Evolutionary conservation across 495 filamentous ascomycete genomes (phyloP).

Genomic region (Terfezia boudieri): DNA sequence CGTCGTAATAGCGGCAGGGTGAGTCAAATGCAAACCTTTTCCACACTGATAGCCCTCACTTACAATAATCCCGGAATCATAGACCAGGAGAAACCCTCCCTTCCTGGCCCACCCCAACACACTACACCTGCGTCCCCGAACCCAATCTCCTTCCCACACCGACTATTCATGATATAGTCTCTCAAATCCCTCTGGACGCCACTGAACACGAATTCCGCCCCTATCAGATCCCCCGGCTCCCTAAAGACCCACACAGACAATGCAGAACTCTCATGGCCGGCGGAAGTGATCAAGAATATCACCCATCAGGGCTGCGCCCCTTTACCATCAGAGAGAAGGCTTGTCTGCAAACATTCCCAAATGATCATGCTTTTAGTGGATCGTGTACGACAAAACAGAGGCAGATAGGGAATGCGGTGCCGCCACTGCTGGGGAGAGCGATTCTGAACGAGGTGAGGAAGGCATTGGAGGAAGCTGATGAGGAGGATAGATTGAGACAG

Average conservation of each 20-base stretch:
- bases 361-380: slow-evolving; percentile 35
- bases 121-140: slow-evolving; percentile 22
- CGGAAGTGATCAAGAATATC: slow-evolving; percentile 42
- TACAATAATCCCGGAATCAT: neutral
- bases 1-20: slow-evolving; percentile 62
- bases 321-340: slow-evolving; percentile 58
- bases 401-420: slow-evolving; percentile 80
- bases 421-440: slow-evolving; percentile 36
- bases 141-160: slow-evolving; percentile 11
- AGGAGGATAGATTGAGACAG: slow-evolving; percentile 8
- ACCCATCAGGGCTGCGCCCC: slow-evolving; percentile 42
- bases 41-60: neutral
- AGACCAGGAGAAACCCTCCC: slow-evolving; percentile 60
- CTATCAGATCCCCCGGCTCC: slow-evolving; percentile 10
- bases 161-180: slow-evolving; percentile 23
- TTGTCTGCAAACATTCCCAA: slow-evolving; percentile 51
- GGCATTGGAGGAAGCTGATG: slow-evolving; percentile 37
- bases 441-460: slow-evolving; percentile 36
- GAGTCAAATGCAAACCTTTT: slow-evolving; percentile 11
- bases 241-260: slow-evolving; percentile 27
- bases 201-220: slow-evolving; percentile 28
- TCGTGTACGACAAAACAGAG: slow-evolving; percentile 26
- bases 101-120: slow-evolving; percentile 42
- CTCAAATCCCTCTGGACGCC: slow-evolving; percentile 22
- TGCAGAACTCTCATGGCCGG: slow-evolving; percentile 45